A percentile compares a stretch with the other conserved stretches of the same genome.
These are phyloP conservation scores for Lippia alba DNA, from an alignment of 305 asterid species.

Conservation along the genomic window DNA sequence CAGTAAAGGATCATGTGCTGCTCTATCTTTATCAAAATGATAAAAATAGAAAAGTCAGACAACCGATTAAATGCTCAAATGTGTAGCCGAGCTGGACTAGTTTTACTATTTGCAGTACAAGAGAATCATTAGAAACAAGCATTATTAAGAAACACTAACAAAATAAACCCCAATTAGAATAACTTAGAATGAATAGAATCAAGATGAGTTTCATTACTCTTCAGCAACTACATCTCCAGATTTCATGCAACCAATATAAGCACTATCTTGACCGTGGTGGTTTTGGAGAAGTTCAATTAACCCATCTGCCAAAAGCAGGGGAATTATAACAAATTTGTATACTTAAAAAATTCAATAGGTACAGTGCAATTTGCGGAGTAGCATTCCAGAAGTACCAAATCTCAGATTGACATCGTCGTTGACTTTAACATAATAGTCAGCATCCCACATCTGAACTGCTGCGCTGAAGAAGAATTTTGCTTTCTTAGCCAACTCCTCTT, in stretches of 20 bases:
- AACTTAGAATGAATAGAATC: background rate
- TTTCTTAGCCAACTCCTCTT: conserved; percentile 80
- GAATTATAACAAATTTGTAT: background rate
- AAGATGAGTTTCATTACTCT: conserved; percentile 56
- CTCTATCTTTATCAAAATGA: too few species aligned
- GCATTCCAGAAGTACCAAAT: conserved; percentile 51
- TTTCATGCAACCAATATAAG: conserved; percentile 86
- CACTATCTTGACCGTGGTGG: conserved; percentile 61
- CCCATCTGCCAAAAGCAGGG: conserved; percentile 48
- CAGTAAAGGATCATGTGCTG: background rate
- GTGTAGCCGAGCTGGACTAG: too few species aligned
- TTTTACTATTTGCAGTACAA: too few species aligned
- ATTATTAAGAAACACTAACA: too few species aligned
- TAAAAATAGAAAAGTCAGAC: too few species aligned
- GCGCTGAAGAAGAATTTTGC: conserved; percentile 70
- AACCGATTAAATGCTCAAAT: too few species aligned
- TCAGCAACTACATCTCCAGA: conserved; percentile 74
- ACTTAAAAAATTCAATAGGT: background rate
- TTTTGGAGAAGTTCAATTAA: conserved; percentile 69
- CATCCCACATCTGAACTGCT: conserved; percentile 84
- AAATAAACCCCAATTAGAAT: background rate
- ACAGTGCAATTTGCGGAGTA: background rate
- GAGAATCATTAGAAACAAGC: too few species aligned
- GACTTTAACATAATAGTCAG: conserved; percentile 75
- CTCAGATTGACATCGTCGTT: conserved; percentile 67